Evolutionary conservation across 2,329 filamentous ascomycete genomes (phyloP).

Genomic region (Epicoccum sorghinum): DNA sequence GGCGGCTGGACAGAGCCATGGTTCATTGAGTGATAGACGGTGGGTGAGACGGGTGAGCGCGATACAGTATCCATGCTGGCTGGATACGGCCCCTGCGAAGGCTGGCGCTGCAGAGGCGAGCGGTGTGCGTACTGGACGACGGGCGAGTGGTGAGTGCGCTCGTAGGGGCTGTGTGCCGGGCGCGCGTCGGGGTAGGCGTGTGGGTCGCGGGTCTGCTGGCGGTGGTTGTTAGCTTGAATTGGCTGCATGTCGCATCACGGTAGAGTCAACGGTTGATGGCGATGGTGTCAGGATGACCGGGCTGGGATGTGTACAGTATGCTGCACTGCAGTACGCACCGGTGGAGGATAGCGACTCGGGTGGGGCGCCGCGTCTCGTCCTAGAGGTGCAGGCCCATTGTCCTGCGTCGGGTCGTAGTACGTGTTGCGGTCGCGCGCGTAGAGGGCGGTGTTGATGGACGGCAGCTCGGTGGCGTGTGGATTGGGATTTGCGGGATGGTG

Average conservation of each 20-base stretch:
- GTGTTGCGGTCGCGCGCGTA: conserved; percentile 49
- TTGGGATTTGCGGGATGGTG: conserved; percentile 37
- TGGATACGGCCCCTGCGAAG: conserved; percentile 41
- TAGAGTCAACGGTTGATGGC: background rate
- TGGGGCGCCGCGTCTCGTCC: conserved; percentile 40
- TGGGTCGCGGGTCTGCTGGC: conserved; percentile 39
- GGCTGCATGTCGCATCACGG: background rate
- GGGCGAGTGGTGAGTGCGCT: conserved; percentile 48
- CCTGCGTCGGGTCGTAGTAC: conserved; percentile 58
- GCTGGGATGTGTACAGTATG: background rate
- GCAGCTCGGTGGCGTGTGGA: conserved; percentile 47
- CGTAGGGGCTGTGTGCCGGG: conserved; percentile 41
- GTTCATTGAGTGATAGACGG: conserved; percentile 40
- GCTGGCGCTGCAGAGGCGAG: conserved; percentile 47
- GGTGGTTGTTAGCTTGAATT: conserved; percentile 27
- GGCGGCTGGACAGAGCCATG: conserved; percentile 47
- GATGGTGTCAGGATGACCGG: background rate
- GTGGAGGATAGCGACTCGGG: conserved; percentile 41
- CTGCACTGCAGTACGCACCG: conserved; percentile 29
- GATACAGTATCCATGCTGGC: conserved; percentile 45
- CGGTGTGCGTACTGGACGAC: conserved; percentile 41
- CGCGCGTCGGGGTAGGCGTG: conserved; percentile 45
- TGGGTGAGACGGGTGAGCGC: conserved; percentile 48
- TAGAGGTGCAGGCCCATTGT: conserved; percentile 47
- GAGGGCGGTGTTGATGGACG: conserved; percentile 48